Base-by-base conservation (phyloP, 2,329 filamentous ascomycete genomes). In the Septoria petroselini region DNA sequence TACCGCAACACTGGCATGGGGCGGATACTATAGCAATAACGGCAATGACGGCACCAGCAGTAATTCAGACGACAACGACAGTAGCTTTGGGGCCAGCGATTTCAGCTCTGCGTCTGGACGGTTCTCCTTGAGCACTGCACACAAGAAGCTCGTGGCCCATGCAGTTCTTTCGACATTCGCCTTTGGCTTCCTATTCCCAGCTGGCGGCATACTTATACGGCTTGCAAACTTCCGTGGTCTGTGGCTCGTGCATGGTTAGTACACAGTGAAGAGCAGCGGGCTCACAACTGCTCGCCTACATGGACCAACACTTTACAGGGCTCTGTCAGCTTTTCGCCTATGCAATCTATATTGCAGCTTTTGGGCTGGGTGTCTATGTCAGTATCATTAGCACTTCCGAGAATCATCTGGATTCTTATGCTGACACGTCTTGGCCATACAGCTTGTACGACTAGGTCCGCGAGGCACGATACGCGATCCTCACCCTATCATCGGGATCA, bases 401-500 rank as follows among this genome's bases (percentile, higher is more conserved):
- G 5, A 27, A 5, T 27, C 5, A 5, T 5, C 23, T 27, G n/a
- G n/a, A n/a, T 27, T 6, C 11, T 12, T 7, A 18, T 25, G 11
- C 17, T 15, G 7, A 38, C 17, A 4, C 19, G 11, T 17, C 17
- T 25, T 41, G 29, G 37, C 7, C 23, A 21, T 14, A 6, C 35
- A 47, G 43, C 43, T 47, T 40, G 35, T 47, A 47, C 34, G 43
- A 11, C 31, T 73, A 2, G 65, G 34, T 19, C 48, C 56, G 33
- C 50, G 39, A 41, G 53, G 43, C 39, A 55, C 58, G 43, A 73
- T 43, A 41, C 41, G 67, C 41, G 61, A 69, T 33, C 65, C 74
- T 41, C 79, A 82, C 54, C 70, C 75, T 2, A 72, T 80, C 55
- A 77, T 82, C 48, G 79, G 79, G 7, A 73, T 78, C 7, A 62